Evolutionary conservation across 2,329 filamentous ascomycete genomes (phyloP).

Genomic region (Nigrospora osmanthi): DNA sequence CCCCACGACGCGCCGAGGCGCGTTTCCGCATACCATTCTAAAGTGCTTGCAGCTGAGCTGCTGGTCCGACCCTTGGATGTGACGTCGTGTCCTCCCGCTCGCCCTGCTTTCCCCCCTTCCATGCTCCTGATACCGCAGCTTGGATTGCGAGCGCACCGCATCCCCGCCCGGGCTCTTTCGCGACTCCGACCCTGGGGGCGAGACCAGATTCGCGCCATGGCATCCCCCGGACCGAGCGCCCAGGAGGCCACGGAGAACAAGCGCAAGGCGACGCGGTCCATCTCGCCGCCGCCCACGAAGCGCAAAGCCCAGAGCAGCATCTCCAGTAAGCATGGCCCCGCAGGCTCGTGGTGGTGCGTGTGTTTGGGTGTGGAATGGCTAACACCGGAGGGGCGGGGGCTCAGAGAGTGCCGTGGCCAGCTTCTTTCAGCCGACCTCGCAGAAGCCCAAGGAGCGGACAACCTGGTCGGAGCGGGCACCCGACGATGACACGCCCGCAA

Average conservation of each 20-base stretch:
- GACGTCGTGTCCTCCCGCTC: no score
- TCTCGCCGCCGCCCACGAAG: slow-evolving; percentile 47
- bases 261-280: slow-evolving; percentile 18
- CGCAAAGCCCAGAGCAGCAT: slow-evolving; percentile 43
- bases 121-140: no score
- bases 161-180: no score
- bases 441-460: slow-evolving; percentile 73
- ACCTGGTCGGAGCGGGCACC: slow-evolving; percentile 62
- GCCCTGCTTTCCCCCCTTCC: no score
- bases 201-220: no score
- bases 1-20: no score
- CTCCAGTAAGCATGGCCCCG: slow-evolving; percentile 32
- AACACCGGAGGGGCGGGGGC: background rate
- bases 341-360: no score
- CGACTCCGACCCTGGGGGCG: no score
- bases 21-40: no score
- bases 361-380: background rate
- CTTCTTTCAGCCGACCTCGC: slow-evolving; percentile 82
- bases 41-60: no score
- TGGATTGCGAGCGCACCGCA: no score
- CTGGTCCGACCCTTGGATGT: no score
- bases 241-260: slow-evolving; percentile 5
- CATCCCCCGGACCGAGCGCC: background rate
- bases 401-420: slow-evolving; percentile 63
- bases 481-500: slow-evolving; percentile 36